phyloP scores from a whole-genome alignment of 2,329 filamentous ascomycete species.

The Nemania bipapillata region DNA sequence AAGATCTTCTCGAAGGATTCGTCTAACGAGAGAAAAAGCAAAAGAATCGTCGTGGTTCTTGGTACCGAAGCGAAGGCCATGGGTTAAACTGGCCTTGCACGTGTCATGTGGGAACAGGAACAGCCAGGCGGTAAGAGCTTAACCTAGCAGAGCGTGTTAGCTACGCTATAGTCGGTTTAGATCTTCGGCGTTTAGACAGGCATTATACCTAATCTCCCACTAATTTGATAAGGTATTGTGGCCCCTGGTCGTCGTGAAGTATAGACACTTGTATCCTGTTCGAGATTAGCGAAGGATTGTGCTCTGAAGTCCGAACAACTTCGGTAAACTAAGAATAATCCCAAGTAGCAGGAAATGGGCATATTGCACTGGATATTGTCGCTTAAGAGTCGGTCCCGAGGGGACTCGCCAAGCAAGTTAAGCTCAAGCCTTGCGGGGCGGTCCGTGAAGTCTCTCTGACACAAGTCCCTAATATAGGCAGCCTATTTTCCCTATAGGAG shows the following conservation, averaged over 20 bases:
- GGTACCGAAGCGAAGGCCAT: conserved; percentile 14
- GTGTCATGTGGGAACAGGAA: conserved; percentile 27
- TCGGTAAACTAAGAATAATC: neutral
- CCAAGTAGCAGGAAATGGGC: neutral
- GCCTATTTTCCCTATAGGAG: neutral
- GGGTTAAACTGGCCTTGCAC: conserved; percentile 17
- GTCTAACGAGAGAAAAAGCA: conserved; percentile 17
- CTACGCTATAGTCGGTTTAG: neutral
- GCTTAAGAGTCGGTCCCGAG: neutral
- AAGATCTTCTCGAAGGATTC: conserved; percentile 29
- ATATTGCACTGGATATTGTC: neutral
- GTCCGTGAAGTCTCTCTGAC: neutral
- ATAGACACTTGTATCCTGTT: neutral
- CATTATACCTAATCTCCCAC: neutral
- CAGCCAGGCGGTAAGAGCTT: conserved; percentile 29
- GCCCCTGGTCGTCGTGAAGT: neutral
- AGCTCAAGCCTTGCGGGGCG: conserved; percentile 23
- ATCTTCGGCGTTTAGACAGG: neutral
- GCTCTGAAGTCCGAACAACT: neutral
- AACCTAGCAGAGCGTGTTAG: conserved; percentile 15
- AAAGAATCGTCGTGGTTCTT: neutral
- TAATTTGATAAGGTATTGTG: neutral
- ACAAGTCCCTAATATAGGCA: neutral
- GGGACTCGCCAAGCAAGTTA: conserved; percentile 10
- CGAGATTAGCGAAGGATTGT: neutral